Evolutionary conservation across 2,329 filamentous ascomycete species (phyloP), one percentile per base, ranked within the genome.

Genomic region (Ascochyta koolunga): DNA sequence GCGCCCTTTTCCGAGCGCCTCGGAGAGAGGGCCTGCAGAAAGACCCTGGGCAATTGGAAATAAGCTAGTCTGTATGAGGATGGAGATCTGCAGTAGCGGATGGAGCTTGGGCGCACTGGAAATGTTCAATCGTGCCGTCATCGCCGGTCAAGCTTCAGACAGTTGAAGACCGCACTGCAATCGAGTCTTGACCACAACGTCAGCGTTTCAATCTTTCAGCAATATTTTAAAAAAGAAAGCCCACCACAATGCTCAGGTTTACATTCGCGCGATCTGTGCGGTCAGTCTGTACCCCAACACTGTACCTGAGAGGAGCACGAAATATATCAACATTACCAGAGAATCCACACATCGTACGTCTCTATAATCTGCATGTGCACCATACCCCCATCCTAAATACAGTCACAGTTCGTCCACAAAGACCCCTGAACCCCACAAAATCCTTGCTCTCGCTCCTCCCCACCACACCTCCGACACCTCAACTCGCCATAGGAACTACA

Each of bases 381-480:
- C 21, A 3, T 22, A 4, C n/a, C n/a, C 36, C 16, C 19, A 31
- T 5, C 32, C 56, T 60, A 43, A 63, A 25, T 4, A 2, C 13
- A 7, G 18, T 3, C 29, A 3, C 54, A 83, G 80, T 84, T 83
- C 62, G 74, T 82, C 16, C 81, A 82, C 66, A 72, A 77, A 22
- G 73, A 79, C 55, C 72, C 78, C n/a, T 60, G 56, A 68, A 74
- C 51, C 67, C 66, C 42, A 67, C 60, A 58, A 73, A 68, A 32
- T 77, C 81, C 50, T 69, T 85, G 52, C 78, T 87, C 19, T 82
- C 84, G n/a, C 78, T 86, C 45, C 77, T 87, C 10, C 77, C 83
- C 3, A 82, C 80, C 4, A 70, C 77, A 6, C 84, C 85, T 1
- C 80, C 83, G 8, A 83, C 77, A 18, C 69, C 76, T 5, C 74